A percentile compares a stretch with the other conserved stretches of the same genome.
These are phyloP conservation scores for Gremmenia infestans DNA, from an alignment of 2,329 filamentous ascomycete genomes.

Conservation along the genomic window DNA sequence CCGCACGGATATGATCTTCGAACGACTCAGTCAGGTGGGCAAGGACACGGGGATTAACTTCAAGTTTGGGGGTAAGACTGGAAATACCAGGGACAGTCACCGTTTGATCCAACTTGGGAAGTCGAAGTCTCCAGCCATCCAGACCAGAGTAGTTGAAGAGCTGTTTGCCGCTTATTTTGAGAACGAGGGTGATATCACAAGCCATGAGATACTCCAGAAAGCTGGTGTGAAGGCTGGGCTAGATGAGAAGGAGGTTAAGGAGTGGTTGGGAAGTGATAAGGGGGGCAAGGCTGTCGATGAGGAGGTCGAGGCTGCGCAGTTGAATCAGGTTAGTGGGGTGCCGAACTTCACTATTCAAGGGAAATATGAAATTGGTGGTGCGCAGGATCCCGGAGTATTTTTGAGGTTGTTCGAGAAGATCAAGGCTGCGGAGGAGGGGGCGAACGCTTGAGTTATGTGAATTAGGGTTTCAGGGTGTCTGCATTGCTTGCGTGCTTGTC, in stretches of 20 bases:
- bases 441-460: constrained; percentile 6
- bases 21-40: constrained; percentile 54
- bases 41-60: constrained; percentile 67
- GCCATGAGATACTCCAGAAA: constrained; percentile 44
- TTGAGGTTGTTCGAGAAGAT: constrained; percentile 59
- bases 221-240: constrained; percentile 52
- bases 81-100: constrained; percentile 76
- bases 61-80: constrained; percentile 63
- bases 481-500: background rate
- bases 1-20: constrained; percentile 51
- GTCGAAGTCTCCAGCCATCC: constrained; percentile 44
- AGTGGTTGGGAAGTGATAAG: constrained; percentile 48
- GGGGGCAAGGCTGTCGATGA: constrained; percentile 43
- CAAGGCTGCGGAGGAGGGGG: constrained; percentile 27
- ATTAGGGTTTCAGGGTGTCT: background rate
- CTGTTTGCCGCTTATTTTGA: constrained; percentile 66
- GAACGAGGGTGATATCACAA: constrained; percentile 58
- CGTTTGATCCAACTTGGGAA: constrained; percentile 67
- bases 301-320: constrained; percentile 33
- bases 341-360: constrained; percentile 72
- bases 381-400: constrained; percentile 65
- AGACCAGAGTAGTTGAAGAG: constrained; percentile 56
- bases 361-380: constrained; percentile 62
- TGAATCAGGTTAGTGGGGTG: constrained; percentile 57
- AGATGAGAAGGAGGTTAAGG: constrained; percentile 45